phyloP scores from a whole-genome alignment of 2,329 filamentous ascomycete genomes.

The Zalaria obscura region DNA sequence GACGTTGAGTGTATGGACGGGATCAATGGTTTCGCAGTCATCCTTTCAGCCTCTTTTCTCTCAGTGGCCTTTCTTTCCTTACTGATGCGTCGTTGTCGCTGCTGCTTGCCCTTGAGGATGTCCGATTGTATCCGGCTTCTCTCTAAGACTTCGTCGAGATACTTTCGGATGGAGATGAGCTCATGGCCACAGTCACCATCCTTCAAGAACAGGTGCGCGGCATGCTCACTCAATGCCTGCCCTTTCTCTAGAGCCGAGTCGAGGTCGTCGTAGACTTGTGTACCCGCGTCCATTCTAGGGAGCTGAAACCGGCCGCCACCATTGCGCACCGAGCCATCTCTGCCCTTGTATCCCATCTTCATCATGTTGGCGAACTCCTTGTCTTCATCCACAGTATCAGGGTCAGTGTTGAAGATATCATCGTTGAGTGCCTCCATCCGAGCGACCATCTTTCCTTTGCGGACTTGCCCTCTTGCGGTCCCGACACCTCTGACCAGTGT shows the following conservation, averaged over 20 bases:
- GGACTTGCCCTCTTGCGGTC: slow-evolving; percentile 65
- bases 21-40: not conserved
- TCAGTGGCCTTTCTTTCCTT: too few species aligned
- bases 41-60: not conserved
- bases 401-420: slow-evolving; percentile 21
- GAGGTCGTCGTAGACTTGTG: slow-evolving; percentile 41
- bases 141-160: slow-evolving; percentile 49
- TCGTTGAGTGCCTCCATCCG: slow-evolving; percentile 41
- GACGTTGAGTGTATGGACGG: not conserved
- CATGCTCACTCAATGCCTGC: slow-evolving; percentile 70
- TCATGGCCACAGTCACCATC: slow-evolving; percentile 74
- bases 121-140: slow-evolving; percentile 18
- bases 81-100: too few species aligned
- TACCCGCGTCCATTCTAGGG: slow-evolving; percentile 7
- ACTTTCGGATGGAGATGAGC: slow-evolving; percentile 52
- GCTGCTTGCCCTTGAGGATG: not conserved
- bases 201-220: slow-evolving; percentile 78
- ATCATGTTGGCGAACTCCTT: slow-evolving; percentile 22
- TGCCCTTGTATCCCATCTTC: slow-evolving; percentile 21
- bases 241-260: slow-evolving; percentile 70
- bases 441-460: slow-evolving; percentile 75
- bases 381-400: slow-evolving; percentile 13
- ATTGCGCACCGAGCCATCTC: not conserved
- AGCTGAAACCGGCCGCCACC: not conserved
- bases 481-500: slow-evolving; percentile 70